phyloP scores from a whole-genome alignment of 2,329 filamentous ascomycete species.

The Cladosporium sp. region DNA sequence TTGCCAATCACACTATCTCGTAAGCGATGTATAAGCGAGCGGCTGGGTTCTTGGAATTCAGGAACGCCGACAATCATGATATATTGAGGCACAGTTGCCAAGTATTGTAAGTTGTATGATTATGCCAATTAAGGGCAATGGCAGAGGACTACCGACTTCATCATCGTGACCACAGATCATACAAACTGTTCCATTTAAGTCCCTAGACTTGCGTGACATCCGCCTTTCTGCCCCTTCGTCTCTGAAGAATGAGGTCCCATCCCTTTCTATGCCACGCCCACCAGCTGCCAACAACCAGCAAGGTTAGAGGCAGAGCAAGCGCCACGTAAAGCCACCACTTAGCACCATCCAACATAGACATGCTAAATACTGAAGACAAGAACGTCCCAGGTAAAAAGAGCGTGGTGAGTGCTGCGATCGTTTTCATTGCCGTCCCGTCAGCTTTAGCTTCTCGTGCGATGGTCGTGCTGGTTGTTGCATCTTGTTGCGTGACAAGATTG shows the following conservation, averaged over 20 bases:
- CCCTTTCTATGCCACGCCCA: neutral
- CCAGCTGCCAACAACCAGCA: neutral
- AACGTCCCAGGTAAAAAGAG: slow-evolving; percentile 21
- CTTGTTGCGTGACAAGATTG: slow-evolving; percentile 13
- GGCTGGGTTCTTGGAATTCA: neutral
- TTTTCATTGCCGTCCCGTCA: slow-evolving; percentile 21
- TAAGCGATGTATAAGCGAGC: neutral
- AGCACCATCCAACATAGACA: slow-evolving; percentile 19
- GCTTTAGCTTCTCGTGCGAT: slow-evolving; percentile 8
- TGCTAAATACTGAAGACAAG: slow-evolving; percentile 21
- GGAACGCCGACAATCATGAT: neutral
- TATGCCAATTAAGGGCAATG: neutral
- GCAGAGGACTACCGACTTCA: neutral
- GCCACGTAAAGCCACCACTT: slow-evolving; percentile 12
- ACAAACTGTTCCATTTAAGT: no score
- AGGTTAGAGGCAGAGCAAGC: neutral
- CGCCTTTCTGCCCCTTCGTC: no score
- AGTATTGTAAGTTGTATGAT: neutral
- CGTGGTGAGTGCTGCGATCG: slow-evolving; percentile 22
- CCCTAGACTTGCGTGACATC: no score
- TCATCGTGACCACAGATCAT: no score
- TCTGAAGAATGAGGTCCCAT: no score
- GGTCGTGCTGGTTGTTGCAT: slow-evolving; percentile 2
- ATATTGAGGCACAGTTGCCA: neutral
- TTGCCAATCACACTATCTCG: neutral